Base-by-base conservation (phyloP, 257 asterid species). In the Cruciata laevipes region DNA sequence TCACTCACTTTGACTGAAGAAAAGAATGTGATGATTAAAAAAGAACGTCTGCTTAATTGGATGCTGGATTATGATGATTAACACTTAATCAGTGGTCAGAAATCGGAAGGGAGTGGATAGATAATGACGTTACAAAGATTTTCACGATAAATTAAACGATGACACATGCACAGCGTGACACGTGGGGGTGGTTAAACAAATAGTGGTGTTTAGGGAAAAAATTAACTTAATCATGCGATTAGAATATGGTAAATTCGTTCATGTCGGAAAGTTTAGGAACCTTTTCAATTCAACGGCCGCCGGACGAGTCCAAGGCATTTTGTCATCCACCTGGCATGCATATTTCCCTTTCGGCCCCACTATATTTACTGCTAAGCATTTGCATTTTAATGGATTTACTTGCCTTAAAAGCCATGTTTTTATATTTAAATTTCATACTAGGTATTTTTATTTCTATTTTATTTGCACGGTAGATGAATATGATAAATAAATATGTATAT, bases 321-420 rank as follows among this genome's bases (percentile, higher is more conserved):
- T 78, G 86, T 77, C 78, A 66, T 72, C 79, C 74, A 74, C 68
- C 76, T 70, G 66, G 82, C 85, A 79, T 52, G 71, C 83, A 81
- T 56, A 65, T 62, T 35, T 68, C 49, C 57, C 53, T 44, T 27
- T 32, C 12, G 77, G 65, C 79, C 84, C 84, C 52, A 70, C 62
- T 27, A 11, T 37, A 6, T 10, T 8, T 14, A 47, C 30, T 1
- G 30, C 2, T 27, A 27, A 27, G 30, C 30, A 1, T 27, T 27
- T 37, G 10, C 13, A 9, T 8, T 37, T 9, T 13, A 37, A 37
- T 7, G 10, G 13, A 37, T 37, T 37, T 37, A 37, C 42, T 37
- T 37, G 42, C 42, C 10, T 37, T 7, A 37, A 37, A 37, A 37
- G 42, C 11, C 10, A 37, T 1, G 13, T 10, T 37, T 27, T 37